Base-by-base conservation (phyloP, 2,329 filamentous ascomycete species). In the Diaporthe sp. region DNA sequence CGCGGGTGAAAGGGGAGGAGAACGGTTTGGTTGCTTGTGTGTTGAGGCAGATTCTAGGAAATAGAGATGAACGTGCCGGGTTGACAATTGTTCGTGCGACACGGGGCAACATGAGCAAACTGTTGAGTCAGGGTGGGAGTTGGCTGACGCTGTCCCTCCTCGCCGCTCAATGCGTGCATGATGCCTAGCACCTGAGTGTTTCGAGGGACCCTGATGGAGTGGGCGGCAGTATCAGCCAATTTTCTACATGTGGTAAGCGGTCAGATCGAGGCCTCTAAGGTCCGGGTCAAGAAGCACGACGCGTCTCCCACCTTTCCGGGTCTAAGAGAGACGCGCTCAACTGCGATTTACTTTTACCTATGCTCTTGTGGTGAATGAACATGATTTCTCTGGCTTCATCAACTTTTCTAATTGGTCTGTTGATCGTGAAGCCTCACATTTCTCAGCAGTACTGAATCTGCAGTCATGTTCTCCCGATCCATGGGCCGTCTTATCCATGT, bases 1-100 rank as follows among this genome's bases (percentile, higher is more conserved):
- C n/a, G n/a, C 66, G 25, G 30, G 47, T 45, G 57, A 40, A 52
- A 40, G 45, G n/a, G 19, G 68, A 30, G 42, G 28, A 50, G 5
- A 61, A 35, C 25, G 52, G n/a, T 25, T 55, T 60, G 35, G 52
- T 69, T 30, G 45, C 40, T 28, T 47, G 40, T 33, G 60, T 10
- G 25, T 6, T 38, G 28, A 55, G 55, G 45, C n/a, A 25, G 45
- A 3, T 25, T 28, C 40, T 45, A 28, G 73, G n/a, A 22, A 69
- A 17, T 2, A 52, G 17, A 28, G 54, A 33, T 54, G 42, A 28
- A 25, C 52, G 67, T 28, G 61, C 45, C 66, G 72, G 54, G 52
- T 22, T 74, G 68, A n/a, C 38, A 28, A 74, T 7, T 33, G 72
- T 69, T 38, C 72, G 74, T n/a, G 61, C 61, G n/a, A 74, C 25